These are phyloP conservation scores for Tricholoma furcatifolium DNA, from an alignment of 768 basidiomycete genomes.

Conservation along the genomic window DNA sequence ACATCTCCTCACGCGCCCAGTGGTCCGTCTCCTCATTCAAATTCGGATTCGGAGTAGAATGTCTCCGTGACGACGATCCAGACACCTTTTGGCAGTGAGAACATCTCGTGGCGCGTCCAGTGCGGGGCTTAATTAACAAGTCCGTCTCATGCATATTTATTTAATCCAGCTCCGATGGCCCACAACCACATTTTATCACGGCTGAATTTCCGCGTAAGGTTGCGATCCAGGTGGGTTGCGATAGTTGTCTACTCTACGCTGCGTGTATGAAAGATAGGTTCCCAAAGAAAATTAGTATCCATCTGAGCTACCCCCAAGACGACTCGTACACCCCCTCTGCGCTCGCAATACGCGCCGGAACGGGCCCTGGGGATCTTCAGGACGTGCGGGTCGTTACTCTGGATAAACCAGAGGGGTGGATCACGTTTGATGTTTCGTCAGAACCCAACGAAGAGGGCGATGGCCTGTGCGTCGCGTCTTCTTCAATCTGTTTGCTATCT, in stretches of 20 bases:
- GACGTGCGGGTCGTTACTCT: conserved; percentile 85
- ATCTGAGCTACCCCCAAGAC: conserved; percentile 78
- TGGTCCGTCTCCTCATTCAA: conserved; percentile 98
- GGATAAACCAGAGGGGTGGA: conserved; percentile 94
- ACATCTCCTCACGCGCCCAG: conserved; percentile 84
- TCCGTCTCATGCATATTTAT: not conserved
- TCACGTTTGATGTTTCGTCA: conserved; percentile 79
- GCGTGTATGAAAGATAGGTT: not conserved
- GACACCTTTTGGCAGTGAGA: conserved; percentile 98
- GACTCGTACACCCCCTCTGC: conserved; percentile 98
- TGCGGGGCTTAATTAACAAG: too few species aligned
- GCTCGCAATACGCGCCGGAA: conserved; percentile 88
- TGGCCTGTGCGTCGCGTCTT: conserved; percentile 58
- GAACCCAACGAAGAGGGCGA: conserved; percentile 79
- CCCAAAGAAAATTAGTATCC: conserved; percentile 84
- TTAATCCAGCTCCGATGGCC: conserved; percentile 76
- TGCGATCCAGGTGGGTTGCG: conserved; percentile 69
- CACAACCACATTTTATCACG: conserved; percentile 95
- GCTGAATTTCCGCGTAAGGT: conserved; percentile 91
- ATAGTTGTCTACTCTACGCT: not conserved
- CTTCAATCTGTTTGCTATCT: not conserved
- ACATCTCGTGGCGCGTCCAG: not conserved
- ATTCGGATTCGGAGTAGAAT: conserved; percentile 94
- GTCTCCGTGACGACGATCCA: conserved; percentile 82
- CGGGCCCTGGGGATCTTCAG: conserved; percentile 87